Evolutionary conservation across 441 rosid genomes (phyloP).

Genomic region (Gossypium armourianum): DNA sequence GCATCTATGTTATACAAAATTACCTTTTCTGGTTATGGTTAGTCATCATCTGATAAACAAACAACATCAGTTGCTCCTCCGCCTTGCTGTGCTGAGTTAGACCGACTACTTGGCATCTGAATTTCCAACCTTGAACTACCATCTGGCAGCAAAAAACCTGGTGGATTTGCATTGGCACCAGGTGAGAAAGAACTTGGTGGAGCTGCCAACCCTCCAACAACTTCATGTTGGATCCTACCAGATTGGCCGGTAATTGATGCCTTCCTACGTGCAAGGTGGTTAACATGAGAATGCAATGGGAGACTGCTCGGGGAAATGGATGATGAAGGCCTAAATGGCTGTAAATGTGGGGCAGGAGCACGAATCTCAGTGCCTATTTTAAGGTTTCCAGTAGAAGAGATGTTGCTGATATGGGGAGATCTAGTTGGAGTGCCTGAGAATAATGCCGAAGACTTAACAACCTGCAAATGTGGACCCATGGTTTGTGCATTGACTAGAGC

Average conservation of each 20-base stretch:
- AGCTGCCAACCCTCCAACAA: constrained; percentile 17
- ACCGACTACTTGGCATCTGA: not conserved
- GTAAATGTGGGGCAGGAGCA: constrained; percentile 53
- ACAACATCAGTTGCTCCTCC: constrained; percentile 30
- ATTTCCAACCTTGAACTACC: constrained; percentile 13
- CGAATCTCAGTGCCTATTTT: constrained; percentile 37
- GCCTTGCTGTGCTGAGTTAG: constrained; percentile 11
- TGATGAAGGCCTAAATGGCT: constrained; percentile 37
- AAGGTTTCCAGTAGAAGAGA: constrained; percentile 30
- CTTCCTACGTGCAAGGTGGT: constrained; percentile 8
- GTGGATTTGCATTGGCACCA: constrained; percentile 15
- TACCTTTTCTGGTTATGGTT: constrained; percentile 16
- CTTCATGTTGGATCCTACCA: constrained; percentile 14
- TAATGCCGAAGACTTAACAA: constrained; percentile 19
- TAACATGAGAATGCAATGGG: constrained; percentile 15
- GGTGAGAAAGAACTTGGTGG: not conserved
- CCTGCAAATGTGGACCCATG: constrained; percentile 21
- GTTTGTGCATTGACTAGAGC: constrained; percentile 13
- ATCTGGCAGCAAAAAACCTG: constrained; percentile 17
- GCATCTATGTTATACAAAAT: not conserved
- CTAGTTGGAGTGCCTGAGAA: constrained; percentile 30
- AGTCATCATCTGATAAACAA: constrained; percentile 75
- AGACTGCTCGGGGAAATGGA: constrained; percentile 19
- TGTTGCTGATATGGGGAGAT: constrained; percentile 37
- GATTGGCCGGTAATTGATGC: constrained; percentile 19